Conservation (phyloP, 2,329 filamentous ascomycete genomes). For the Aspergillus costaricaensis region DNA sequence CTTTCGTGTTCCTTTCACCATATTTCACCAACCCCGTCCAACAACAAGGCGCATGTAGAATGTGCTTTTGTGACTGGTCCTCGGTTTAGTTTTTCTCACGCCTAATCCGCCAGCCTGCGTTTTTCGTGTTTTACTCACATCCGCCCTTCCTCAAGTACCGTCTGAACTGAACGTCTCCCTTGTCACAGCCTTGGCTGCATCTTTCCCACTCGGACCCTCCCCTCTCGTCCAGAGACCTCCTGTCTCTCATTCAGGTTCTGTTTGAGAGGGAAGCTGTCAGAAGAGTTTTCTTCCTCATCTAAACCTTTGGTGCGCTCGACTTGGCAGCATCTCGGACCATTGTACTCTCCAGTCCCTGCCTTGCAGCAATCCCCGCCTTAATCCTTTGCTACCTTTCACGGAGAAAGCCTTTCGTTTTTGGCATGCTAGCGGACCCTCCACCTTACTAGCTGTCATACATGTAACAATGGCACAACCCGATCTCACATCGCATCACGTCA, state of each 20-base stretch:
- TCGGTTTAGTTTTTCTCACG: slow-evolving; percentile 19
- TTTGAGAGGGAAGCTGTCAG: slow-evolving; percentile 1
- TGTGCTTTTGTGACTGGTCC: slow-evolving; percentile 14
- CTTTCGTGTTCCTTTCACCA: not conserved
- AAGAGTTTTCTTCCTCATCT: not conserved
- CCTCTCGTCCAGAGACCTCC: slow-evolving; percentile 6
- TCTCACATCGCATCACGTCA: slow-evolving; percentile 61
- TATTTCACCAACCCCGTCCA: not conserved
- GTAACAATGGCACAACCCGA: slow-evolving; percentile 47
- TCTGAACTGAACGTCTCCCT: slow-evolving; percentile 3
- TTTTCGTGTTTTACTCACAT: slow-evolving; percentile 4
- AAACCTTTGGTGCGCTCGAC: not conserved
- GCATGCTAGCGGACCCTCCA: slow-evolving; percentile 30
- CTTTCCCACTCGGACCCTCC: slow-evolving; percentile 9
- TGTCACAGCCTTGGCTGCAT: slow-evolving; percentile 17
- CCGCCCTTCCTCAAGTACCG: slow-evolving; percentile 10
- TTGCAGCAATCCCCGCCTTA: slow-evolving; percentile 11
- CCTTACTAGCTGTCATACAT: slow-evolving; percentile 42
- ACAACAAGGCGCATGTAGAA: slow-evolving; percentile 14
- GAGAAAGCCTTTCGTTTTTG: slow-evolving; percentile 28
- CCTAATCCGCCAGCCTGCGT: not conserved
- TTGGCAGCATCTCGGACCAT: not conserved
- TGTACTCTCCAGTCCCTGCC: slow-evolving; percentile 10
- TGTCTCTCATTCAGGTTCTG: slow-evolving; percentile 2
- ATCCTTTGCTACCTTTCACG: slow-evolving; percentile 14